Percentiles rank a stretch among this genome's conserved stretches.
Evolutionary conservation across 306 rosid genomes (phyloP).

Genomic region (Fragaria ananassa): DNA sequence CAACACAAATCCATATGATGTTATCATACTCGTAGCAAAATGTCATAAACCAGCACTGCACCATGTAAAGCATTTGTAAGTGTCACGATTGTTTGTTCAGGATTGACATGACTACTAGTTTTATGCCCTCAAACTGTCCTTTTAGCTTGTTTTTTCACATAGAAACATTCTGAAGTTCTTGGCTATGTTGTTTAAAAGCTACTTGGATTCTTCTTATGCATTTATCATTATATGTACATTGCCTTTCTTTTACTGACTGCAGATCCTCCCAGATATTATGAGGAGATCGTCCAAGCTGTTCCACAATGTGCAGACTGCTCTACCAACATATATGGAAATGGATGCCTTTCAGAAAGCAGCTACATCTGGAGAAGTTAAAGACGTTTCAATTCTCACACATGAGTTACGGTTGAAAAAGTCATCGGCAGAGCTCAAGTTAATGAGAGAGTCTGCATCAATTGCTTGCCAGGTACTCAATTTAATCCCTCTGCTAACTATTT

Average conservation of each 20-base stretch:
- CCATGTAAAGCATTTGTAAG: background rate
- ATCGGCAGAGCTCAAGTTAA: slow-evolving; percentile 76
- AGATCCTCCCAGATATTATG: slow-evolving; percentile 83
- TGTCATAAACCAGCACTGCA: background rate
- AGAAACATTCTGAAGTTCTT: background rate
- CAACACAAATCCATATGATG: background rate
- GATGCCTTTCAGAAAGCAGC: slow-evolving; percentile 66
- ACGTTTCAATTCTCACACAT: slow-evolving; percentile 54
- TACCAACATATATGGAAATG: slow-evolving; percentile 53
- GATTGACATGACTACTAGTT: background rate
- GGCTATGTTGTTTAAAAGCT: background rate
- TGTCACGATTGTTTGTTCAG: background rate
- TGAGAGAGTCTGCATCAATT: slow-evolving; percentile 89
- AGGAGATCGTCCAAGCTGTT: slow-evolving; percentile 59
- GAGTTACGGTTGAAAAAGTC: slow-evolving; percentile 82
- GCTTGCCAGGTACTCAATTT: slow-evolving; percentile 76
- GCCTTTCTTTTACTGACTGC: slow-evolving; percentile 42
- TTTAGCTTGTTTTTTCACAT: background rate
- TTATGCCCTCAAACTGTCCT: background rate
- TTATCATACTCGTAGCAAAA: background rate
- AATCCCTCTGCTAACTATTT: background rate
- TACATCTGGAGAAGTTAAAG: slow-evolving; percentile 43
- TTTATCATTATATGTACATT: slow-evolving; percentile 8
- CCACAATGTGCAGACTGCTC: slow-evolving; percentile 73
- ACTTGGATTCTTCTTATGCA: background rate